Evolutionary conservation across 495 filamentous ascomycete genomes (phyloP).

Genomic region (Aspergillus carlsbadensis): DNA sequence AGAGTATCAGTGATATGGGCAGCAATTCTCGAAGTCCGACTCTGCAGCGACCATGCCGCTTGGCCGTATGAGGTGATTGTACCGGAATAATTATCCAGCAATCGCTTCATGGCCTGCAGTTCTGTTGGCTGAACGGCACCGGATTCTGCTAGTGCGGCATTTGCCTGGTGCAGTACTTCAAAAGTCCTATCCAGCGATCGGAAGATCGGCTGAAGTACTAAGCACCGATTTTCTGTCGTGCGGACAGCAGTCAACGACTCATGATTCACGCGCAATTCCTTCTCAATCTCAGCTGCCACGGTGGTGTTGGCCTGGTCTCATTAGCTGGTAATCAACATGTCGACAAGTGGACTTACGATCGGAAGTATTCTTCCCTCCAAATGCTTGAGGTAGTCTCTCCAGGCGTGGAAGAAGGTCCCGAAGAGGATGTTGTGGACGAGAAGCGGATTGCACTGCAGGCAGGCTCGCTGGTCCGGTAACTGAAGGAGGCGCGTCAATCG

Average conservation of each 20-base stretch:
- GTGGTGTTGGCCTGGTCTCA: constrained; percentile 21
- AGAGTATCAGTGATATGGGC: constrained; percentile 37
- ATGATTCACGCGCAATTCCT: constrained; percentile 29
- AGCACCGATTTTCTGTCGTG: constrained; percentile 28
- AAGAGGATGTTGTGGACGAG: constrained; percentile 38
- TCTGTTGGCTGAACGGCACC: background rate
- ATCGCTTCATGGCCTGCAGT: constrained; percentile 7
- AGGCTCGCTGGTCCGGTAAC: constrained; percentile 1
- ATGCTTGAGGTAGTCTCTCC: constrained; percentile 37
- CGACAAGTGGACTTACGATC: constrained; percentile 19
- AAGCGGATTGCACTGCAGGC: constrained; percentile 18
- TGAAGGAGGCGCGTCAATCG: constrained; percentile 20
- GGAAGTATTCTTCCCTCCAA: constrained; percentile 35
- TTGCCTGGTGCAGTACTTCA: constrained; percentile 8
- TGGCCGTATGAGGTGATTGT: constrained; percentile 22
- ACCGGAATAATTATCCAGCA: constrained; percentile 20
- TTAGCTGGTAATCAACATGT: background rate
- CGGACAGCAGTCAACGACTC: constrained; percentile 28
- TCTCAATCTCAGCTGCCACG: constrained; percentile 31
- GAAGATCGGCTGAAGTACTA: constrained; percentile 21
- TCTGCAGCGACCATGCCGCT: constrained; percentile 30
- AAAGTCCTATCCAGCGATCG: constrained; percentile 13
- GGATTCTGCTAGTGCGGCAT: constrained; percentile 3
- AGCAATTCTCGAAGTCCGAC: constrained; percentile 29
- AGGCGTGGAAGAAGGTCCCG: constrained; percentile 35